Conservation (phyloP, 768 basidiomycete species). For the Hypsizygus marmoreus region DNA sequence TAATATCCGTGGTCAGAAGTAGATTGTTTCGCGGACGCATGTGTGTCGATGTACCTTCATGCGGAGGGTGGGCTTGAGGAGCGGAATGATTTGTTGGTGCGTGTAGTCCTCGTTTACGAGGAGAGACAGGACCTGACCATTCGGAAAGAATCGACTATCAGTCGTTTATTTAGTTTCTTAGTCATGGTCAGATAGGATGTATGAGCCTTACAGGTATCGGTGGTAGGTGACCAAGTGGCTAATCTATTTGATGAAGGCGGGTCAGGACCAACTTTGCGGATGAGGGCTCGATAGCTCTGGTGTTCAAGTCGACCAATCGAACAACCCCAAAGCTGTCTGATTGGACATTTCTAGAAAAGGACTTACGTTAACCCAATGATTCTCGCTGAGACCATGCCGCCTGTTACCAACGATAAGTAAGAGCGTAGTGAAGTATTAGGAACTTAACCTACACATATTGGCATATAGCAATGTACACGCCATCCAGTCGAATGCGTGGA, state of each 20-base stretch:
- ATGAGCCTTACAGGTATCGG: conserved; percentile 71
- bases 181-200: neutral
- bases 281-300: too few species aligned
- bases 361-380: conserved; percentile 83
- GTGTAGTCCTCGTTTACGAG: conserved; percentile 77
- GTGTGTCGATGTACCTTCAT: conserved; percentile 66
- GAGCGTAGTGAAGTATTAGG: conserved; percentile 7
- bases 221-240: conserved; percentile 91
- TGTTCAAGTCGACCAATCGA: too few species aligned
- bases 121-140: conserved; percentile 84
- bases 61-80: conserved; percentile 73
- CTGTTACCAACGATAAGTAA: conserved; percentile 31
- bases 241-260: conserved; percentile 44
- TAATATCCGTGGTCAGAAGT: neutral
- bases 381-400: conserved; percentile 78
- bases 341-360: conserved; percentile 4
- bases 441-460: conserved; percentile 73
- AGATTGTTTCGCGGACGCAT: neutral
- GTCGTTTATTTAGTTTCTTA: neutral
- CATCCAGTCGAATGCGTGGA: conserved; percentile 82
- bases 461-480: conserved; percentile 90
- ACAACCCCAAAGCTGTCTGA: neutral
- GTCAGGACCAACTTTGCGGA: too few species aligned
- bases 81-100: conserved; percentile 72
- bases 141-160: conserved; percentile 79